Evolutionary conservation across 2,329 filamentous ascomycete genomes (phyloP).

Genomic region (Aspergillus tanneri): DNA sequence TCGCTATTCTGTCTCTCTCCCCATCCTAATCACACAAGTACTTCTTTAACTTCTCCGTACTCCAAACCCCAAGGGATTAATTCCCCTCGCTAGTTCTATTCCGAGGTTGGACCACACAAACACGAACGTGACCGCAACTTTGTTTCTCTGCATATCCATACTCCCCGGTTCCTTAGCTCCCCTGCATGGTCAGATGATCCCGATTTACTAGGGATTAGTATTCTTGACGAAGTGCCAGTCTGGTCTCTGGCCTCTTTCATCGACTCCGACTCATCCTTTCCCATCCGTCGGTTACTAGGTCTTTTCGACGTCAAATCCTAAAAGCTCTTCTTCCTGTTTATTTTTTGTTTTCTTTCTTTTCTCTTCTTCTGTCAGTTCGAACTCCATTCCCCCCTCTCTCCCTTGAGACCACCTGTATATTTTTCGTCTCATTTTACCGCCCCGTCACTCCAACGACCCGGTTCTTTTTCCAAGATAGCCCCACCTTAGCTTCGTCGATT

Average conservation of each 20-base stretch:
- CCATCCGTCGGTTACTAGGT: neutral
- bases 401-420: constrained; percentile 3
- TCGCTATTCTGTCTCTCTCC: constrained; percentile 9
- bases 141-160: neutral
- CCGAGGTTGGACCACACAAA: no score
- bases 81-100: no score
- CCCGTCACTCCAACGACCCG: constrained; percentile 22
- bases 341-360: neutral
- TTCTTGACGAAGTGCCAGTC: neutral
- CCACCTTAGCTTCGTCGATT: constrained; percentile 39
- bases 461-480: constrained; percentile 34
- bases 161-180: neutral
- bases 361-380: neutral
- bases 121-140: no score
- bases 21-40: neutral
- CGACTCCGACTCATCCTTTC: neutral
- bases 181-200: neutral
- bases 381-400: neutral
- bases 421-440: constrained; percentile 17
- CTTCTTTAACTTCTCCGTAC: no score
- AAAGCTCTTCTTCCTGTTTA: neutral
- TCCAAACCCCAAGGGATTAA: no score
- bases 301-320: neutral
- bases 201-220: neutral
- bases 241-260: neutral